These are phyloP conservation scores for Flagelloscypha sp. DNA, from an alignment of 768 basidiomycete genomes.

Conservation along the genomic window DNA sequence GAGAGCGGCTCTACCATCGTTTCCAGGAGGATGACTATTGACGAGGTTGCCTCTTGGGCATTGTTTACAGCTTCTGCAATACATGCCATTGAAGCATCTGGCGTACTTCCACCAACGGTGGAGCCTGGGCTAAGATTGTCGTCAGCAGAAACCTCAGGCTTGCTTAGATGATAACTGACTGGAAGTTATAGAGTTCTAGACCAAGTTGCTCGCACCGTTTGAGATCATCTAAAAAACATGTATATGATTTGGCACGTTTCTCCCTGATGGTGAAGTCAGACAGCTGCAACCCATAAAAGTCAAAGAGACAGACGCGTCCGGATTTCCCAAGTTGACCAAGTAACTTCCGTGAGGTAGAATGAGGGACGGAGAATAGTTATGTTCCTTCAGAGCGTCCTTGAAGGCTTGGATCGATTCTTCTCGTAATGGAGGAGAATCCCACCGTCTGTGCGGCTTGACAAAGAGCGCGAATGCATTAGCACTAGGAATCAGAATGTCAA, in stretches of 20 bases:
- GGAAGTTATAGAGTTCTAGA: constrained; percentile 72
- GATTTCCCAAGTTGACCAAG: constrained; percentile 78
- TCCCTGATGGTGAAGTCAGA: constrained; percentile 25
- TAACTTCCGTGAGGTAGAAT: constrained; percentile 83
- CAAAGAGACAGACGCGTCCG: constrained; percentile 47
- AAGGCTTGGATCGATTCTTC: constrained; percentile 46
- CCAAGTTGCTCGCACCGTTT: constrained; percentile 71
- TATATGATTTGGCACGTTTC: constrained; percentile 64
- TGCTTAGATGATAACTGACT: constrained; percentile 41
- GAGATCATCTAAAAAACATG: constrained; percentile 80
- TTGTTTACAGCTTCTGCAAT: constrained; percentile 71
- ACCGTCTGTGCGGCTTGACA: constrained; percentile 77
- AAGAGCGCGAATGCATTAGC: constrained; percentile 84
- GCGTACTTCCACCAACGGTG: constrained; percentile 60
- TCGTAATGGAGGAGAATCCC: constrained; percentile 57
- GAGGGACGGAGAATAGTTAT: constrained; percentile 52
- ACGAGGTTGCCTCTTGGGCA: constrained; percentile 54
- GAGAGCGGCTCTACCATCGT: constrained; percentile 57
- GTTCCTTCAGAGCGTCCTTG: constrained; percentile 49
- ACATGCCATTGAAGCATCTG: constrained; percentile 48
- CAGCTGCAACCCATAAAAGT: not conserved
- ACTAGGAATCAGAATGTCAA: constrained; percentile 24
- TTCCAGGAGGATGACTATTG: constrained; percentile 63
- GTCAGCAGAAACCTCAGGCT: not conserved
- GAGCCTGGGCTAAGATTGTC: constrained; percentile 59